These are phyloP conservation scores for Coffea eugenioides DNA, from an alignment of 257 asterid genomes.

Conservation along the genomic window DNA sequence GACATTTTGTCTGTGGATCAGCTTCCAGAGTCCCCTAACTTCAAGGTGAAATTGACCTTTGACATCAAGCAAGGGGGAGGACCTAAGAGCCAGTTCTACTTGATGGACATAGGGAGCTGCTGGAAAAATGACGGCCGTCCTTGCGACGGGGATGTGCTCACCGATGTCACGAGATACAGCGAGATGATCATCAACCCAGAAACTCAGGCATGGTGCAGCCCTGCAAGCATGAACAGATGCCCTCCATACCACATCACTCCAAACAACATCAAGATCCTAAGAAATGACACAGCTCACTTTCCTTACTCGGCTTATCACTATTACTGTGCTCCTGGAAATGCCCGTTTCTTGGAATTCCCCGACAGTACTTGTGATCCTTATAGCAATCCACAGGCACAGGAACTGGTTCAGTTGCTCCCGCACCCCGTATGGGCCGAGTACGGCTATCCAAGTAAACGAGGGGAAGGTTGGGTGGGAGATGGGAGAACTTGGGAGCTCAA, in stretches of 20 bases:
- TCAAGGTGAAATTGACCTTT: conserved; percentile 64
- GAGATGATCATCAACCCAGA: conserved; percentile 78
- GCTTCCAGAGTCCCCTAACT: conserved; percentile 83
- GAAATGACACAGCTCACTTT: conserved; percentile 38
- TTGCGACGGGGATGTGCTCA: conserved; percentile 68
- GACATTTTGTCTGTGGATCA: conserved; percentile 16
- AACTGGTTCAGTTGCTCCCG: conserved; percentile 73
- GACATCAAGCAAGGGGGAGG: conserved; percentile 71
- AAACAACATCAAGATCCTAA: conserved; percentile 51
- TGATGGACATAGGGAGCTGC: conserved; percentile 85
- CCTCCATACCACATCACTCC: conserved; percentile 78
- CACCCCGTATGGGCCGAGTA: conserved; percentile 79
- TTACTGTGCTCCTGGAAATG: conserved; percentile 72
- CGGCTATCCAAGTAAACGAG: conserved; percentile 66
- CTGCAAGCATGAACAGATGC: conserved; percentile 38
- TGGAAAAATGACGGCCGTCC: conserved; percentile 82
- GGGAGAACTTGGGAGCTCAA: conserved; percentile 68
- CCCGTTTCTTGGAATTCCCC: conserved; percentile 43
- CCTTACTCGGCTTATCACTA: conserved; percentile 75
- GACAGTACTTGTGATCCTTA: conserved; percentile 58
- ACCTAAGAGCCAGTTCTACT: conserved; percentile 66
- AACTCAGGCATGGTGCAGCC: conserved; percentile 60
- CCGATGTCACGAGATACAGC: conserved; percentile 78
- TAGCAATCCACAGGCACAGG: conserved; percentile 86
- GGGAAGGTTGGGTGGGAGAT: conserved; percentile 80